phyloP scores from a whole-genome alignment of 2,329 filamentous ascomycete genomes.

The Aspergillus alliaceus region DNA sequence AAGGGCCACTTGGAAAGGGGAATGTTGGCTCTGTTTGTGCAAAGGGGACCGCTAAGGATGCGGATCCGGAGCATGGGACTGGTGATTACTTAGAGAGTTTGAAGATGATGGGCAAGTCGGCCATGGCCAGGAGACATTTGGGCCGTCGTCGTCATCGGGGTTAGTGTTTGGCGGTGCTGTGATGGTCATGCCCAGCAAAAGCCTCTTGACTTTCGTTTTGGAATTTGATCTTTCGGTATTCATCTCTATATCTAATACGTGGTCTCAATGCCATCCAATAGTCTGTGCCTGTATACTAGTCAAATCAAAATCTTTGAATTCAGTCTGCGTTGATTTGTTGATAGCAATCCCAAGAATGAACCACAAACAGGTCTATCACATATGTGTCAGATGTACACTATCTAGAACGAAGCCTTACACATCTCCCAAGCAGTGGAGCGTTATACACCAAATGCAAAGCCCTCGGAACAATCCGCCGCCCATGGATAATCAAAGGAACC shows the following conservation, averaged over 20 bases:
- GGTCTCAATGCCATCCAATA: too few species aligned
- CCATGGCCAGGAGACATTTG: not conserved
- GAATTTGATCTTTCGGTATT: too few species aligned
- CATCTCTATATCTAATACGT: too few species aligned
- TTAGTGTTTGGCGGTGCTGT: too few species aligned
- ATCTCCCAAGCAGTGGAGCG: not conserved
- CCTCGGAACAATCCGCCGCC: constrained; percentile 27
- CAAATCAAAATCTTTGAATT: too few species aligned
- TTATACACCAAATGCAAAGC: constrained; percentile 3
- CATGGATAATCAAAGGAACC: constrained; percentile 38
- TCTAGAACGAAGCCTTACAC: not conserved
- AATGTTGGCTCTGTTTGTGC: not conserved
- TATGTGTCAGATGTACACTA: too few species aligned
- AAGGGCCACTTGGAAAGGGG: constrained; percentile 6
- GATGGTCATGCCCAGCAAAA: too few species aligned
- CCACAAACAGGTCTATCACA: too few species aligned
- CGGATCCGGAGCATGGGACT: constrained; percentile 15
- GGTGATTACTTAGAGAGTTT: constrained; percentile 17
- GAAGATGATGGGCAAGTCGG: constrained; percentile 14
- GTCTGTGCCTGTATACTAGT: too few species aligned
- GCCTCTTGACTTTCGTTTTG: too few species aligned
- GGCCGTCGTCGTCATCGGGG: not conserved
- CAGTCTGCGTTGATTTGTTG: too few species aligned
- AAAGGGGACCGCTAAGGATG: not conserved
- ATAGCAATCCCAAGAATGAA: too few species aligned